Evolutionary conservation across 2,329 filamentous ascomycete species (phyloP).

Genomic region (Calonectria pauciramosa): DNA sequence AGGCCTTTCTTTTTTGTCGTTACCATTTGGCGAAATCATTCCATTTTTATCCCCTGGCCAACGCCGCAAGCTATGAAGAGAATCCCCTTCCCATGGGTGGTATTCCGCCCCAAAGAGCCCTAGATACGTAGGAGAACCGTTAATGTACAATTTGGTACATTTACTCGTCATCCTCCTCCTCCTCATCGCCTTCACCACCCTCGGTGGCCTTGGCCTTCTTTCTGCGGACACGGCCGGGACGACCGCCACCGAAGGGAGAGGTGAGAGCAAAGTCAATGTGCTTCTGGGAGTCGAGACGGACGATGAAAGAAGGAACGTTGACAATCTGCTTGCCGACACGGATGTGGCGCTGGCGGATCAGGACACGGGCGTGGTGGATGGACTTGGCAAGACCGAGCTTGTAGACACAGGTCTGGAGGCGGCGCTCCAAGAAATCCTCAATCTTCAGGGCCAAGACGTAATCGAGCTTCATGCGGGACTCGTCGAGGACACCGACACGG

Average conservation of each 20-base stretch:
- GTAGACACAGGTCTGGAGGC: constrained; percentile 99
- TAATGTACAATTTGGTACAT: constrained; percentile 53
- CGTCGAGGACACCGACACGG: constrained; percentile 99
- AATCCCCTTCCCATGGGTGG: constrained; percentile 56
- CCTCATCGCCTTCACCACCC: constrained; percentile 83
- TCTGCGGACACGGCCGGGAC: constrained; percentile 96
- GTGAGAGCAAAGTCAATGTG: constrained; percentile 99
- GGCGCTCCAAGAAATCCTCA: constrained; percentile 99
- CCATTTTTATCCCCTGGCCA: constrained; percentile 63
- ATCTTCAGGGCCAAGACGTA: constrained; percentile 99
- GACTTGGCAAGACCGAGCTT: constrained; percentile 99
- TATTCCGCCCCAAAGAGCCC: constrained; percentile 50
- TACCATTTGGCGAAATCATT: constrained; percentile 54
- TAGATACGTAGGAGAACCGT: constrained; percentile 48
- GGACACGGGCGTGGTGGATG: constrained; percentile 99
- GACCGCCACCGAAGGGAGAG: constrained; percentile 97
- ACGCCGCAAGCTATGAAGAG: constrained; percentile 66
- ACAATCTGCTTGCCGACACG: constrained; percentile 99
- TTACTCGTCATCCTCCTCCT: constrained; percentile 87
- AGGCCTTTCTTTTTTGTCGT: constrained; percentile 38
- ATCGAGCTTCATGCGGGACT: constrained; percentile 99
- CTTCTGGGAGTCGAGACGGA: constrained; percentile 99
- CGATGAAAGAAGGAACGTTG: constrained; percentile 99
- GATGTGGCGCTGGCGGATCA: constrained; percentile 99
- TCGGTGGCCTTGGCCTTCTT: constrained; percentile 99